Evolutionary conservation across 1,139 yeast genomes (phyloP), one percentile per base, ranked within the genome.

Genomic region (Pichia sp.): DNA sequence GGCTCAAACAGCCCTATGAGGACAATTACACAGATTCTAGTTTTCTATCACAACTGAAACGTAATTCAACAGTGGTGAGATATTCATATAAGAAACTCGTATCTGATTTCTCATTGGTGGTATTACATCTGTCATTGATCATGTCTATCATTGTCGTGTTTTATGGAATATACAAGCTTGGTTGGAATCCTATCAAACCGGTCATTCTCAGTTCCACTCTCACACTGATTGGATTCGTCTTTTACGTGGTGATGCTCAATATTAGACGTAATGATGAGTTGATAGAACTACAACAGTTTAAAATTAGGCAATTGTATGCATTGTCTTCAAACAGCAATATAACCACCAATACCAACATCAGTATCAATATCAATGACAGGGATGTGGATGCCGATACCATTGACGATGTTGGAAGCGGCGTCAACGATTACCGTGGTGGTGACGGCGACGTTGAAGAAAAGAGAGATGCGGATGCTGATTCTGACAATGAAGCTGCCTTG

Each of bases 11-110:
- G 53, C 84, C 84, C 12, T 88, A 78, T 52, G 94, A 95, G 0
- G 98, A 91, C 56, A 91, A 87, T 58, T 85, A 85, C 60, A 91
- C 94, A 2, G 94, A 87, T 53, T 60, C 63, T 9, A 73, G 88
- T 9, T 91, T 91, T 53, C 63, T 87, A 14, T 75, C 87, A 4
- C 94, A 81, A 53, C 67, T 88, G 47, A 76, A 78, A 48, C 65
- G 93, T 32, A 86, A 86, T 59, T 67, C 86, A 23, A 78, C 87
- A 11, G 91, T 85, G 26, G 73, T 74, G 25, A 68, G 70, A 41
- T 79, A 86, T 55, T 70, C 85, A 1, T 80, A 73, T 49, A 63
- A 68, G 63, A 71, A 77, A 31, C 62, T 86, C 14, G 69, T 72
- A 6, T 65, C 67, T n/a, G 94, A 84, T 53, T 79, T 84, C 45